A percentile compares a stretch with the other conserved stretches of the same genome.
These are phyloP conservation scores for Rhizopus sp. DNA, from an alignment of 371 early-diverging fungal genomes.

Conservation along the genomic window DNA sequence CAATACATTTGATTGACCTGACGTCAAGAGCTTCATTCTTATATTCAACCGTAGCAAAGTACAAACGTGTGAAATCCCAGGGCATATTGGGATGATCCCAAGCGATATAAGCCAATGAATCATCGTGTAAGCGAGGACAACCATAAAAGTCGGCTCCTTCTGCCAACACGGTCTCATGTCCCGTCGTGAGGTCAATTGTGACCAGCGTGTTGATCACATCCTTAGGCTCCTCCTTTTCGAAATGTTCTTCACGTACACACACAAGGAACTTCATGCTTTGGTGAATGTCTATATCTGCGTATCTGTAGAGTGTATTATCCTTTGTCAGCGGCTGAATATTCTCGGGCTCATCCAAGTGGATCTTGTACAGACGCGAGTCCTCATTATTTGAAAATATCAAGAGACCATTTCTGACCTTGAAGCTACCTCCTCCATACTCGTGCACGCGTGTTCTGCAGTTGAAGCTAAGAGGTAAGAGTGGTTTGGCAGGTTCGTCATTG, in stretches of 20 bases:
- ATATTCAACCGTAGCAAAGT: conserved; percentile 39
- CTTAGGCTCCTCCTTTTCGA: conserved; percentile 57
- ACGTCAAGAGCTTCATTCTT: conserved; percentile 17
- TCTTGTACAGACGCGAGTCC: conserved; percentile 58
- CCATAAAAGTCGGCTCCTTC: conserved; percentile 70
- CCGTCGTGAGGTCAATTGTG: conserved; percentile 45
- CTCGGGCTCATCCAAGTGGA: conserved; percentile 30
- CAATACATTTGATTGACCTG: conserved; percentile 30
- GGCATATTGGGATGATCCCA: conserved; percentile 82
- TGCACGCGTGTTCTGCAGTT: conserved; percentile 63
- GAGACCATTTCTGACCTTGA: conserved; percentile 55
- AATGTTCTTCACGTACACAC: conserved; percentile 70
- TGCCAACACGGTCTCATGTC: conserved; percentile 46
- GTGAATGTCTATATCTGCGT: conserved; percentile 67
- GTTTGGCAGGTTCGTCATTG: conserved; percentile 4
- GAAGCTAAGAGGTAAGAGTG: conserved; percentile 35
- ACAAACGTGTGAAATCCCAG: conserved; percentile 74
- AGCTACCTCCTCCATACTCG: conserved; percentile 76
- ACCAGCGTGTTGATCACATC: conserved; percentile 65
- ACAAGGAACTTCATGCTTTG: conserved; percentile 52
- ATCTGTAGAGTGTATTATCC: conserved; percentile 49
- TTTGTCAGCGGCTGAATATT: conserved; percentile 50
- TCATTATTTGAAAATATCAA: conserved; percentile 66
- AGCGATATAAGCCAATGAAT: conserved; percentile 59
- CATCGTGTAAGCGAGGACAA: conserved; percentile 53